Evolutionary conservation across 176 grass and related monocot genomes (phyloP).

Genomic region (Oropetium thomaeum): DNA sequence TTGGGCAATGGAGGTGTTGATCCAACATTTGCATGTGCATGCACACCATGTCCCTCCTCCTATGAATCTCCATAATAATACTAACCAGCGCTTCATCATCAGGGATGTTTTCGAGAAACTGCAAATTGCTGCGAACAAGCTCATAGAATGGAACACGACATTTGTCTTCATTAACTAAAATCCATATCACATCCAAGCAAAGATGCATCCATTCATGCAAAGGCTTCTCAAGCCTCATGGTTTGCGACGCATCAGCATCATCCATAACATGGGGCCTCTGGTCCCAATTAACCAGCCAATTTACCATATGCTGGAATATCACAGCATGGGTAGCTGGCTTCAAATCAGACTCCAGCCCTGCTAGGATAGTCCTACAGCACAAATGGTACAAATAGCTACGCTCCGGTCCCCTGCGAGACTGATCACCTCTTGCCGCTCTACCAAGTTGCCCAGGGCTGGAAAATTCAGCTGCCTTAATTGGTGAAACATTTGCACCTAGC

Average conservation of each 20-base stretch:
- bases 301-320: slow-evolving; percentile 82
- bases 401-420: slow-evolving; percentile 40
- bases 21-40: slow-evolving; percentile 99
- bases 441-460: slow-evolving; percentile 47
- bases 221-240: slow-evolving; percentile 64
- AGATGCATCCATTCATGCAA: slow-evolving; percentile 96
- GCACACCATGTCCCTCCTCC: slow-evolving; percentile 97
- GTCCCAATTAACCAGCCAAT: slow-evolving; percentile 92
- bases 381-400: slow-evolving; percentile 75
- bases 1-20: slow-evolving; percentile 95
- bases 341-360: slow-evolving; percentile 62
- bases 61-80: slow-evolving; percentile 96
- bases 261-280: slow-evolving; percentile 51
- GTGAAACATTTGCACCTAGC: slow-evolving; percentile 63
- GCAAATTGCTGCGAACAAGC: slow-evolving; percentile 76
- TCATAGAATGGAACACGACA: slow-evolving; percentile 94
- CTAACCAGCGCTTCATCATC: slow-evolving; percentile 88
- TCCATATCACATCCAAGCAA: slow-evolving; percentile 88
- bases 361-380: slow-evolving; percentile 80
- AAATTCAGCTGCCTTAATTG: slow-evolving; percentile 70
- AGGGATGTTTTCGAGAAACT: slow-evolving; percentile 94
- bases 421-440: slow-evolving; percentile 41
- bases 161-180: slow-evolving; percentile 79
- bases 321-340: slow-evolving; percentile 85
- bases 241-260: slow-evolving; percentile 40